These are phyloP conservation scores for Tetraselmis striata DNA, from an alignment of 139 green algal genomes.

Conservation along the genomic window DNA sequence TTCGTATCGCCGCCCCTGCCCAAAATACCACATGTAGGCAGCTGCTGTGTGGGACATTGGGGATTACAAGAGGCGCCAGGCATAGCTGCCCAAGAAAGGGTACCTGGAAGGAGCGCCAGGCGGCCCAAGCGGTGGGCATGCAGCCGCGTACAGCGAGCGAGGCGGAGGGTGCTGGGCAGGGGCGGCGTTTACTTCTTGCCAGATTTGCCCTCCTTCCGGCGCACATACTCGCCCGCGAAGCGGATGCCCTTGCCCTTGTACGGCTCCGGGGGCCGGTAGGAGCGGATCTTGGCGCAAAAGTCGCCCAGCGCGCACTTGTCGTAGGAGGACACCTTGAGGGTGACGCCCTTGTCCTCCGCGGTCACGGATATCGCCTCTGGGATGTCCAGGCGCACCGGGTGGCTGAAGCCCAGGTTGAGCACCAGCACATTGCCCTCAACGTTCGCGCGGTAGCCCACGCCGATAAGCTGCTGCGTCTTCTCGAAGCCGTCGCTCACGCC, in stretches of 20 bases:
- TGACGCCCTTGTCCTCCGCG: slow-evolving; percentile 83
- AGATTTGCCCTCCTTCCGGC: slow-evolving; percentile 92
- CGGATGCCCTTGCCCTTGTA: slow-evolving; percentile 91
- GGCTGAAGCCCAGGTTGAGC: slow-evolving; percentile 85
- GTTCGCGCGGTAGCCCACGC: slow-evolving; percentile 87
- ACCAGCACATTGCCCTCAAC: slow-evolving; percentile 67
- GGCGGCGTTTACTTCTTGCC: slow-evolving; percentile 56
- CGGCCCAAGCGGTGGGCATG: too few species aligned
- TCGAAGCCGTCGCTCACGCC: slow-evolving; percentile 82
- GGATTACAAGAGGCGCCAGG: too few species aligned
- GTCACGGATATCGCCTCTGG: slow-evolving; percentile 60
- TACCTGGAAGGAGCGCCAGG: too few species aligned
- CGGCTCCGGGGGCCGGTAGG: slow-evolving; percentile 77
- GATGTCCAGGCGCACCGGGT: slow-evolving; percentile 80
- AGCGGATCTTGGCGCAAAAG: slow-evolving; percentile 82
- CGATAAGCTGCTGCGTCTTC: slow-evolving; percentile 65
- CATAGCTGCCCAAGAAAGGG: too few species aligned
- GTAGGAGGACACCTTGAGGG: slow-evolving; percentile 61
- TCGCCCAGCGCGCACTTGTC: slow-evolving; percentile 88
- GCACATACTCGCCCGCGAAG: slow-evolving; percentile 84
- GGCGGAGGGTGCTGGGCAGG: neutral
- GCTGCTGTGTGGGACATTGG: too few species aligned
- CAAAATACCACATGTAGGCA: too few species aligned
- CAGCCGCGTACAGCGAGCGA: too few species aligned
- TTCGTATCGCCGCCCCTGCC: too few species aligned